Evolutionary conservation across 345 rosid species (phyloP), one percentile per base, ranked within the genome.

Genomic region (Syzygium grande): DNA sequence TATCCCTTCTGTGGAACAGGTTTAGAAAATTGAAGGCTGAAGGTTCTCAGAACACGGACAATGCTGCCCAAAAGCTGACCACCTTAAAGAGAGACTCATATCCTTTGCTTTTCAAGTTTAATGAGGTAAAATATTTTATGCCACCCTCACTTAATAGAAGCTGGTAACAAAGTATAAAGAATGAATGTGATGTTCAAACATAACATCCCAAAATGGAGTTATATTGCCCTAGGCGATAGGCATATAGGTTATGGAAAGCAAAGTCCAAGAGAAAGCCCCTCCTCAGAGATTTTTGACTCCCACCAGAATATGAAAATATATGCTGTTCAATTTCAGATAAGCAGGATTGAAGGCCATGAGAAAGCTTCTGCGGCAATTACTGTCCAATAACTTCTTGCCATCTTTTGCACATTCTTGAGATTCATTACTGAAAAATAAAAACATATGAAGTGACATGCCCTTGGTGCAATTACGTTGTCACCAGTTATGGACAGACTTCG

Each of bases 61-160:
- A 79, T 86, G 91, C 87, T 43, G 91, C 52, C 55, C 91, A 87
- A 85, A 93, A 91, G 89, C 85, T 88, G 79, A 89, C 91, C 79
- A 91, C 95, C 23, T 92, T 87, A 11, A 92, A 92, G 88, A 95
- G 96, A 93, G 95, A 95, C 88, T 91, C 91, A 51, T 95, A 92
- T 9, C 99, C 99, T 86, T 87, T 96, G 89, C 93, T 97, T 87
- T 97, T 96, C 91, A 96, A 95, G 93, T 97, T 89, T 86, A 97
- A 97, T 86, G 99, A 97, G 98, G 99, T 96, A 91, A 23, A 34
- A 11, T 68, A 77, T 85, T 78, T 52, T 85, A 89, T 87, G 51
- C 85, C 63, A 34, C 85, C 61, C 41, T 85, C 85, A 52, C 29
- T 49, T 11, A 51, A 86, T 21, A 43, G 59, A 83, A 61, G 83